Evolutionary conservation across 2,329 filamentous ascomycete genomes (phyloP).

Genomic region (Pseudogymnoascus sp.): DNA sequence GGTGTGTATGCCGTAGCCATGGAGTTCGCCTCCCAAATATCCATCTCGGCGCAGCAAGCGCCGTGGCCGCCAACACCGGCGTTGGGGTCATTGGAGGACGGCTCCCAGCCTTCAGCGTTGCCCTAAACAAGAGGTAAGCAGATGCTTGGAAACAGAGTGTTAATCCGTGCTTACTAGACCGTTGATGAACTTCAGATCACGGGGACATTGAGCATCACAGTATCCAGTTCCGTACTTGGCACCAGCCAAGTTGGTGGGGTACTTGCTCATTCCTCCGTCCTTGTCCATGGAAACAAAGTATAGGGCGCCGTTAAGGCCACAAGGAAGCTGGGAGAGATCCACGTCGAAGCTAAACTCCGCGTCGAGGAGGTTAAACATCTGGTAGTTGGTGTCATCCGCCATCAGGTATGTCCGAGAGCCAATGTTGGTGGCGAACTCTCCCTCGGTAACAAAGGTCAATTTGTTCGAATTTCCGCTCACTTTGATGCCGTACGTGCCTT

Average conservation of each 20-base stretch:
- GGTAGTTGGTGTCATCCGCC: conserved; percentile 51
- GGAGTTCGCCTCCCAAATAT: conserved; percentile 57
- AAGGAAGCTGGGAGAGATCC: conserved; percentile 58
- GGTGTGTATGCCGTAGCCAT: conserved; percentile 50
- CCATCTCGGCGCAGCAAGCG: conserved; percentile 61
- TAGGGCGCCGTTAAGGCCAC: conserved; percentile 63
- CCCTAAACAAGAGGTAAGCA: conserved; percentile 29
- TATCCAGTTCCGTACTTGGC: conserved; percentile 55
- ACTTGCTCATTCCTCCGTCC: conserved; percentile 48
- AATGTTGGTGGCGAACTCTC: conserved; percentile 35
- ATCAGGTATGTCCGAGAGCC: conserved; percentile 57
- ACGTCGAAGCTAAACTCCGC: conserved; percentile 67
- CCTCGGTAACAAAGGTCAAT: conserved; percentile 49
- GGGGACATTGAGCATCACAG: conserved; percentile 51
- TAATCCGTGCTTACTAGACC: conserved; percentile 35
- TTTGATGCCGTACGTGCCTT: conserved; percentile 44
- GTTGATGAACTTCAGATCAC: conserved; percentile 45
- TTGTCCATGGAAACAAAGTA: conserved; percentile 57
- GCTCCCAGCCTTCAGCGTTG: conserved; percentile 44
- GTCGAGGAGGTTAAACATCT: conserved; percentile 56
- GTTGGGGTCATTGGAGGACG: conserved; percentile 41
- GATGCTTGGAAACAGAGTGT: conserved; percentile 24
- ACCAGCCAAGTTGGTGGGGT: conserved; percentile 46
- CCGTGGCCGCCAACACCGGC: conserved; percentile 45
- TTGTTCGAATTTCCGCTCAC: conserved; percentile 43